These are phyloP conservation scores for Samsoniella hepiali DNA, from an alignment of 2,329 filamentous ascomycete genomes.

Conservation along the genomic window DNA sequence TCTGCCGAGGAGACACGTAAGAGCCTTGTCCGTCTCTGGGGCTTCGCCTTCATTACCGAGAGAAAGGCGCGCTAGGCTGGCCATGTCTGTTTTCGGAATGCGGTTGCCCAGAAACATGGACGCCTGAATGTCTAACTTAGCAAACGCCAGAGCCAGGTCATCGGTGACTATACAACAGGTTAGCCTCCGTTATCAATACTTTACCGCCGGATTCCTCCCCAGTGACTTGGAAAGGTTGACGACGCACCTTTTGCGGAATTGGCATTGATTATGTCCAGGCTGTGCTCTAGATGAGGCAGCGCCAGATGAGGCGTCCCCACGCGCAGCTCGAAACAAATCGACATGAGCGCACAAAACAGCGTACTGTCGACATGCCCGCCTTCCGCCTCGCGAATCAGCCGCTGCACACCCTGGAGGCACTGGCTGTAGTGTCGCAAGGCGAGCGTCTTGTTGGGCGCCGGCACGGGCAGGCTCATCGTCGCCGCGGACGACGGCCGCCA, in stretches of 20 bases:
- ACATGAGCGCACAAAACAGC: slow-evolving; percentile 16
- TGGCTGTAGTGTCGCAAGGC: slow-evolving; percentile 12
- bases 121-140: slow-evolving; percentile 14
- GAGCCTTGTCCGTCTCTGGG: not conserved
- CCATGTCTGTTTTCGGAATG: not conserved
- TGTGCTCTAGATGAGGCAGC: slow-evolving; percentile 18
- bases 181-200: no score
- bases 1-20: not conserved
- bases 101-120: slow-evolving; percentile 9
- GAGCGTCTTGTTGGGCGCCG: not conserved
- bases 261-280: slow-evolving; percentile 5
- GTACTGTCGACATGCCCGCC: not conserved
- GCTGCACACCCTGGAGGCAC: slow-evolving; percentile 7
- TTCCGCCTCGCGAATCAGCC: not conserved
- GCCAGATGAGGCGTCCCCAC: slow-evolving; percentile 4
- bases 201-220: no score
- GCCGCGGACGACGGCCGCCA: no score
- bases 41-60: not conserved
- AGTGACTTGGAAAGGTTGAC: not conserved
- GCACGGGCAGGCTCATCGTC: not conserved
- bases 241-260: not conserved
- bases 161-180: slow-evolving; percentile 5
- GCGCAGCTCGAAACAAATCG: slow-evolving; percentile 19
- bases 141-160: slow-evolving; percentile 15
- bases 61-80: not conserved